Evolutionary conservation across 73 alveolate genomes (phyloP), one percentile per base, ranked within the genome.

Genomic region (Stentor roeselii): DNA sequence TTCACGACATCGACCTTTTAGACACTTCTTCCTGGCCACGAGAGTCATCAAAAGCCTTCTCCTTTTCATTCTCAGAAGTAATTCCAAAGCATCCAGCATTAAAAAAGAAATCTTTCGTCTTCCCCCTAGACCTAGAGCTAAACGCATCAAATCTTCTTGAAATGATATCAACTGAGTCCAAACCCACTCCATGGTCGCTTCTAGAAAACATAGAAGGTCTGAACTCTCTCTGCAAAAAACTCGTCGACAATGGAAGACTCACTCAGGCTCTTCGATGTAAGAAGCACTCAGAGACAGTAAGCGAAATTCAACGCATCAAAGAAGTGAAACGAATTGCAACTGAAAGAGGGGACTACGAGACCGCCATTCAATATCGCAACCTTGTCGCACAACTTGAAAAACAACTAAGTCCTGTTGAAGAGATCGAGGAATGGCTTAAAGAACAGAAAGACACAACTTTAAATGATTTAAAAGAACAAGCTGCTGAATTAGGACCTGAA

Each of bases 351-450:
- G 80, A 67, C 37, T 67, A 67, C 37, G 80, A 67, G 42, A 67
- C 80, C 11, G 80, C 80, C 27, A 67, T 67, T 27, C 80, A 67
- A 32, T 67, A 67, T 2, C 80, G 80, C n/a, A 67, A 67, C 37
- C n/a, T 67, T 34, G 21, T 67, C 21, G 37, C 21, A 27, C 80
- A 67, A 2, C 41, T 67, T 27, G 80, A 67, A 67, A 67, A 67
- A 67, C 41, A 67, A 34, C 37, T 67, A 30, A 27, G 42, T 27
- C 14, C 37, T 0, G 41, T 40, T 1, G 41, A n/a, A 14, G 80
- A 67, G 37, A 67, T 67, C 34, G 80, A 67, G 34, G 37, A 67
- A 11, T 67, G 80, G 37, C n/a, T 67, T 21, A 67, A 67, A 67
- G 80, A 67, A 36, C 11, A 67, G 21, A 67, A 67, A 67, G 80